These are phyloP conservation scores for Paracamarosporium sp. DNA, from an alignment of 2,329 filamentous ascomycete species.

Conservation along the genomic window DNA sequence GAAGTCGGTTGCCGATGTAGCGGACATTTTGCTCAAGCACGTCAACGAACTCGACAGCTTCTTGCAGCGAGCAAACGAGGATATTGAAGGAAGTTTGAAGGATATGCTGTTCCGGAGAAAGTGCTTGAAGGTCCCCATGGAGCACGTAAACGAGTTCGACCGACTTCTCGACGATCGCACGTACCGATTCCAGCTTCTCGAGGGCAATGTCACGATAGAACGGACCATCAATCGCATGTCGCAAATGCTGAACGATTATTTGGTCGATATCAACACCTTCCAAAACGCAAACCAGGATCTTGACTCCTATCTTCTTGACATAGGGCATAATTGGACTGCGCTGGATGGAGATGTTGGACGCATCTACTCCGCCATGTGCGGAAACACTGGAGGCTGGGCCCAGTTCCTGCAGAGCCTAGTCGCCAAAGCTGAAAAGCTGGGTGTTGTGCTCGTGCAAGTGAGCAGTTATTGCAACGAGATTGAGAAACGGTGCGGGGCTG, in stretches of 20 bases:
- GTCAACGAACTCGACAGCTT: slow-evolving; percentile 95
- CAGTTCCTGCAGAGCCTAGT: slow-evolving; percentile 80
- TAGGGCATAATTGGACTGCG: slow-evolving; percentile 68
- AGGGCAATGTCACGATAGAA: slow-evolving; percentile 90
- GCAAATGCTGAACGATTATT: slow-evolving; percentile 74
- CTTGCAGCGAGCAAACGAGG: slow-evolving; percentile 83
- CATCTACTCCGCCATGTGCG: slow-evolving; percentile 88
- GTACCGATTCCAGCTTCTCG: slow-evolving; percentile 82
- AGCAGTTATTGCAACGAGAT: slow-evolving; percentile 83
- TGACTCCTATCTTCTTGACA: slow-evolving; percentile 73
- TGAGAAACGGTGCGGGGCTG: slow-evolving; percentile 81
- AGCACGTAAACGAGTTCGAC: slow-evolving; percentile 83
- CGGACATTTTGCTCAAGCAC: slow-evolving; percentile 86
- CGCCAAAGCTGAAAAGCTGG: slow-evolving; percentile 73
- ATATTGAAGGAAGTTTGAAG: slow-evolving; percentile 77
- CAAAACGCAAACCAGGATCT: slow-evolving; percentile 78
- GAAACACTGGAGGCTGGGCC: slow-evolving; percentile 90
- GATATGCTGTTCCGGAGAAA: slow-evolving; percentile 77
- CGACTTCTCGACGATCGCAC: slow-evolving; percentile 83
- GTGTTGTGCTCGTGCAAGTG: slow-evolving; percentile 73
- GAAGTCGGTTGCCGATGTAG: slow-evolving; percentile 86
- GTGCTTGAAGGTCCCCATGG: slow-evolving; percentile 81
- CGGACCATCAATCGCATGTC: slow-evolving; percentile 84
- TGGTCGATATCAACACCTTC: slow-evolving; percentile 81
- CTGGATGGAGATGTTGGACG: slow-evolving; percentile 67